Evolutionary conservation across 73 alveolate genomes (phyloP), one percentile per base, ranked within the genome.

Genomic region (Uronychia binucleata): DNA sequence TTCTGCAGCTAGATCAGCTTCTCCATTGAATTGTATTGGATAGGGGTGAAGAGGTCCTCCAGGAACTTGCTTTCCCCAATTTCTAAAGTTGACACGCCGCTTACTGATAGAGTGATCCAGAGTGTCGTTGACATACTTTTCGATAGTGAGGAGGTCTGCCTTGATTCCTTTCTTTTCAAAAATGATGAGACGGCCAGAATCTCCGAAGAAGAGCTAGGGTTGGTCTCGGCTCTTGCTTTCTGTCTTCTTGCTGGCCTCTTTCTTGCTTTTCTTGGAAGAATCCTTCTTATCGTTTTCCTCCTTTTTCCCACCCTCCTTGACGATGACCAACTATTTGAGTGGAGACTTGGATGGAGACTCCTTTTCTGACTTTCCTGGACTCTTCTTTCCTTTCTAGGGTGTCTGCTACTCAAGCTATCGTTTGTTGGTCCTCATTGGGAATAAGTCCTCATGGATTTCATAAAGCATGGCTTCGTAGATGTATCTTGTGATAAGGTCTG

Each of bases 111-210:
- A 46, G 5, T 46, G 19, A 11, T 79, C 86, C 26, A 79, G 81
- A 26, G 82, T 89, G 59, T 89, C 95, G 19, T 83, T 88, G 1
- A 90, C 92, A 75, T 83, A 90, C 27, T 77, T 85, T 76, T 85
- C 92, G 28, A 90, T 85, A 1, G 90, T 92, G 26, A 85, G 58
- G 1, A 90, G 82, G 75, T 90, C 95, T 14, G 95, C 85, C 76
- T 88, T 59, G 30, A 90, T 90, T 1, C 95, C 95, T 30, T 84
- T 85, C 81, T 83, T 85, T 78, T 90, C 92, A 31, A 83, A 88
- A 0, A 85, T 58, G 11, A 75, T 33, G 67, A 81, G 67, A 11
- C 67, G 5, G 5, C 67, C 67, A 46, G 67, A 46, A 46, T 46
- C 67, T 11, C 67, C 67, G 19, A 46, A 46, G 67, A 46, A 46